Evolutionary conservation across 2,329 filamentous ascomycete species (phyloP).

Genomic region (Podosphaera fusca): DNA sequence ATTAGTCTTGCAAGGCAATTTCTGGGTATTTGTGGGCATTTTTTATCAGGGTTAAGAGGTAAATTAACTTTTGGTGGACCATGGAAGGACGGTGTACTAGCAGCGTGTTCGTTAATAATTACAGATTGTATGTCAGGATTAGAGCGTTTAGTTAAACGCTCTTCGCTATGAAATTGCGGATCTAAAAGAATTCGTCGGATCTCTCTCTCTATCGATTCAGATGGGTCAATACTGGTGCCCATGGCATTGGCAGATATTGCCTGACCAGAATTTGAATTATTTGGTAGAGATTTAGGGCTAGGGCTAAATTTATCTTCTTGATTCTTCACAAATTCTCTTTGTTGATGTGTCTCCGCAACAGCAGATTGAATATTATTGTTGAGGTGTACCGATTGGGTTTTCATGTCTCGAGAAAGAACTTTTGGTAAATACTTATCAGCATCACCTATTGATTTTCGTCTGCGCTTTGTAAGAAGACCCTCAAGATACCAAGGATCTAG

Average conservation of each 20-base stretch:
- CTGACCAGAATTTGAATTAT: conserved; percentile 11
- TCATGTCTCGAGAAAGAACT: conserved; percentile 31
- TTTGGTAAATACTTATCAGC: conserved; percentile 34
- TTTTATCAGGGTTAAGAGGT: no score
- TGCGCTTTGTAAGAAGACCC: conserved; percentile 22
- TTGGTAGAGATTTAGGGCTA: conserved; percentile 23
- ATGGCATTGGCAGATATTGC: no score
- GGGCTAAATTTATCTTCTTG: conserved; percentile 30
- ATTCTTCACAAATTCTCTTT: conserved; percentile 26
- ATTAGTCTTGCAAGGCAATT: conserved; percentile 39
- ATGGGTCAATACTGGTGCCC: background rate
- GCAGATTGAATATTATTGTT: conserved; percentile 41
- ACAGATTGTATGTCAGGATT: no score
- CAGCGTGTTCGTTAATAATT: no score
- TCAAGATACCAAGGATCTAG: conserved; percentile 9
- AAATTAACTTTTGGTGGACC: no score
- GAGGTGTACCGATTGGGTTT: conserved; percentile 33
- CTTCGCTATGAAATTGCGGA: no score
- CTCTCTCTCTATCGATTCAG: no score
- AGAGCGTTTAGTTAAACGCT: no score
- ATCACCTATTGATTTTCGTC: conserved; percentile 28
- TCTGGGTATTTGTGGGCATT: conserved; percentile 14
- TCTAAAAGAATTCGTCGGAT: no score
- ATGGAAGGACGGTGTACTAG: no score
- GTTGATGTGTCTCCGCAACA: conserved; percentile 31